Base-by-base conservation (phyloP, 768 basidiomycete species). In the Agrocybe pediades region DNA sequence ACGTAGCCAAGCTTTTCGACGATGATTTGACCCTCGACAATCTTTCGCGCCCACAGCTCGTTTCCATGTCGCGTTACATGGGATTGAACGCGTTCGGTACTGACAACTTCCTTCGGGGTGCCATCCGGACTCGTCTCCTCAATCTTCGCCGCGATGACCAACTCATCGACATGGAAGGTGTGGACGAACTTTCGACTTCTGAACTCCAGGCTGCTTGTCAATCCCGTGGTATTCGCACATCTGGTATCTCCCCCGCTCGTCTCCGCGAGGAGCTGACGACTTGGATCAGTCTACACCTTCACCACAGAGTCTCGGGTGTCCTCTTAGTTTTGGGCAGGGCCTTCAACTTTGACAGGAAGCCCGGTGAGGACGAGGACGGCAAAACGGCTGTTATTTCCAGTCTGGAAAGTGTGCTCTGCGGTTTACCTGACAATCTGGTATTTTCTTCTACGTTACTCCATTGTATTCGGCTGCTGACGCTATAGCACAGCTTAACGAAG, bases 1-100 rank as follows among this genome's bases (percentile, higher is more conserved):
- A 86, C 64, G 97, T 98, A 24, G 95, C 97, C 51, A 93, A 94
- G 64, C 82, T 98, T 21, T 99, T 99, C 71, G 92, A 98, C 66
- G 95, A 98, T 61, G 97, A 99, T 67, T 82, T 98, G 57, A 98
- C 97, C 0, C 83, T 99, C 41, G 97, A 98, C 80, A 99, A 99
- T 68, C 79, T 99, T 53, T 95, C 96, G 6, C 86, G 97, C 23
- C 97, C 97, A n/a, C 97, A 98, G 72, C 82, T 98, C 24, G 94
- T 96, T 17, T 95, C 93, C 0, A 97, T 96, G 89, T 97, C 87
- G 62, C 83, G 94, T 53, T 98, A 99, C 69, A 97, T 99, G 94
- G 92, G 90, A 51, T 83, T 98, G 64, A 96, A 98, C 73, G 95
- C 96, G 2, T 99, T 98, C 65, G 97, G 97, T 41, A 98, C 96